Percentiles rank a stretch among this genome's conserved stretches.
Evolutionary conservation across 768 basidiomycete species (phyloP).

Genomic region (Auriscalpium microsporum): DNA sequence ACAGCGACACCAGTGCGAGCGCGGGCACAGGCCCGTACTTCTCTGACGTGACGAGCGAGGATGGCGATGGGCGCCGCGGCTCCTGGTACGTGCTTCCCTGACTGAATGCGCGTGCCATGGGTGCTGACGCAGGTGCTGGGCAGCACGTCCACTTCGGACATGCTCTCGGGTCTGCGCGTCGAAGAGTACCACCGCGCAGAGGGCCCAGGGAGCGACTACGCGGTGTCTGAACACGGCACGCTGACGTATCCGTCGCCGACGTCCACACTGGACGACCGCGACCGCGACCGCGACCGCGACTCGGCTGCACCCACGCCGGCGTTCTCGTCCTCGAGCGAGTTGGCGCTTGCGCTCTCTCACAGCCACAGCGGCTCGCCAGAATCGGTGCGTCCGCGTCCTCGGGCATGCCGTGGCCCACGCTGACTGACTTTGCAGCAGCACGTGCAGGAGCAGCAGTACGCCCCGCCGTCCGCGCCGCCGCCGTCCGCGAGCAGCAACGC

Average conservation of each 20-base stretch:
- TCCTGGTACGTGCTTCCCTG: constrained; percentile 6
- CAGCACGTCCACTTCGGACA: constrained; percentile 11
- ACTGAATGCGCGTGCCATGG: neutral
- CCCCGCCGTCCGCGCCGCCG: neutral
- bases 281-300: constrained; percentile 7
- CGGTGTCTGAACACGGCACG: constrained; percentile 9
- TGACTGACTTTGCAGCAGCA: neutral
- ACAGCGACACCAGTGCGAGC: constrained; percentile 9
- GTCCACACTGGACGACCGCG: constrained; percentile 2
- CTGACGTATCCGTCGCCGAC: constrained; percentile 13
- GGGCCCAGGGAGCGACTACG: constrained; percentile 5
- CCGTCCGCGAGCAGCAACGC: neutral
- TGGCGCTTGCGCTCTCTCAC: neutral
- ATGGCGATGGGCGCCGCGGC: constrained; percentile 11
- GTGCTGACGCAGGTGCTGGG: neutral
- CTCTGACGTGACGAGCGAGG: constrained; percentile 10
- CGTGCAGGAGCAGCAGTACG: neutral
- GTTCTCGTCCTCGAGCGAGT: neutral
- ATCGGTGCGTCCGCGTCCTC: neutral
- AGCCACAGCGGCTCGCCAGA: neutral
- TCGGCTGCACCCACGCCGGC: neutral
- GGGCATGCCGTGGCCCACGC: neutral
- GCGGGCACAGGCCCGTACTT: constrained; percentile 13
- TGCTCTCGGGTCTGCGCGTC: constrained; percentile 6
- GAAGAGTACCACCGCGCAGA: constrained; percentile 2